Evolutionary conservation across 164 flowering plant genomes (phyloP).

Genomic region (Liriodendron chinense): DNA sequence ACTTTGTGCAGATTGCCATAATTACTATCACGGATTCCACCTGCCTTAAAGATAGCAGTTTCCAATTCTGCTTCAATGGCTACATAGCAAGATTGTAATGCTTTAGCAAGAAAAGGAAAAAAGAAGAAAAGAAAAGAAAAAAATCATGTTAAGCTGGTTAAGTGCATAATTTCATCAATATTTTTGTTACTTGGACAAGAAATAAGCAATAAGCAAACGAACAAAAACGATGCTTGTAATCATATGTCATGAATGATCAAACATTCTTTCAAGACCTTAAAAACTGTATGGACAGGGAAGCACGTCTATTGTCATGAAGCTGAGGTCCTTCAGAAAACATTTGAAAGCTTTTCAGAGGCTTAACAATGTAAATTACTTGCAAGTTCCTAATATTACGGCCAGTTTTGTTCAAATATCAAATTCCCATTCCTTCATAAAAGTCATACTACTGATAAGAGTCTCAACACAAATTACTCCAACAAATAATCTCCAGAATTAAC

Average conservation of each 20-base stretch:
- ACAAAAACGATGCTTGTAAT: background rate
- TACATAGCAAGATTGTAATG: constrained; percentile 33
- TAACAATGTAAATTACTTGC: too few species aligned
- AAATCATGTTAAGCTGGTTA: constrained; percentile 12
- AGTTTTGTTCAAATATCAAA: too few species aligned
- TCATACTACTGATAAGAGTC: too few species aligned
- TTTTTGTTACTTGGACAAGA: background rate
- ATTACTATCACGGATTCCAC: constrained; percentile 83
- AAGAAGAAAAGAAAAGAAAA: constrained; percentile 5
- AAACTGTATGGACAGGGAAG: background rate
- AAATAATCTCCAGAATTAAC: too few species aligned
- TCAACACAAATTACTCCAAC: too few species aligned
- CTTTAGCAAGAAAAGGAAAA: background rate
- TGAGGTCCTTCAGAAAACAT: too few species aligned
- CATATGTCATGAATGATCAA: background rate
- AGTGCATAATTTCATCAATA: background rate
- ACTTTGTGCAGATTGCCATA: constrained; percentile 73
- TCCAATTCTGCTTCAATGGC: constrained; percentile 87
- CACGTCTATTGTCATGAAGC: too few species aligned
- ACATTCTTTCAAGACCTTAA: background rate
- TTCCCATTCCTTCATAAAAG: too few species aligned
- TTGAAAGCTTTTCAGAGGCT: too few species aligned
- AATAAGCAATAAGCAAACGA: background rate
- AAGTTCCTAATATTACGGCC: too few species aligned
- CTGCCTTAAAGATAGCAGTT: constrained; percentile 74